These are phyloP conservation scores for Withania somnifera DNA, from an alignment of 305 asterid genomes.

Conservation along the genomic window DNA sequence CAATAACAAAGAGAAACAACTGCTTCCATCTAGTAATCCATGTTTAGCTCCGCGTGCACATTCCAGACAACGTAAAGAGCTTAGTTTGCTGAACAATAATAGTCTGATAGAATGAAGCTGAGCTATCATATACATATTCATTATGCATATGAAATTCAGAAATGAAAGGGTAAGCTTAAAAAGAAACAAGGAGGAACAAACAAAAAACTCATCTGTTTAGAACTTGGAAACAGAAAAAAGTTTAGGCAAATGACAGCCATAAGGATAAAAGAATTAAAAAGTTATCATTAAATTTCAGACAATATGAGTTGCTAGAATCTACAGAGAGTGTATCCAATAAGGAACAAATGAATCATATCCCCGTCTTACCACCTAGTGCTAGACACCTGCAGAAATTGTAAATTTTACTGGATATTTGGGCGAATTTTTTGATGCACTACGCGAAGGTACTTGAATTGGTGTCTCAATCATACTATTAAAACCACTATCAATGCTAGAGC, in stretches of 20 bases:
- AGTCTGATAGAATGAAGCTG: not conserved
- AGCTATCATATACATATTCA: not conserved
- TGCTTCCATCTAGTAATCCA: not conserved
- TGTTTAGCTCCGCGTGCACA: not conserved
- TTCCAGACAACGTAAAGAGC: not conserved
- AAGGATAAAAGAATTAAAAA: not conserved
- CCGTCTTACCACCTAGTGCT: slow-evolving; percentile 6
- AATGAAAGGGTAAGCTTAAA: not conserved
- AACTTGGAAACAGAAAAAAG: not conserved
- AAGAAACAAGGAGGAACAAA: not conserved
- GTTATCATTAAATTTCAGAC: not conserved
- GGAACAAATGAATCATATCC: not conserved
- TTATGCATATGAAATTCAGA: not conserved
- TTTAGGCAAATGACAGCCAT: not conserved
- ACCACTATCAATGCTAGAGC: slow-evolving; percentile 14
- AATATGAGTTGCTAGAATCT: not conserved
- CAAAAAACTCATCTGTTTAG: not conserved
- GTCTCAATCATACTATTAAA: slow-evolving; percentile 14
- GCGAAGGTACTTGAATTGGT: slow-evolving; percentile 16
- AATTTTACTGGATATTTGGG: slow-evolving; percentile 36
- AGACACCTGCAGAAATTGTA: slow-evolving; percentile 45
- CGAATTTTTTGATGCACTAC: slow-evolving; percentile 12
- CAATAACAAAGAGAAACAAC: not conserved
- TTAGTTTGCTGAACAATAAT: not conserved
- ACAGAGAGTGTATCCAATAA: not conserved